These are phyloP conservation scores for Penicillium sumatraense DNA, from an alignment of 2,329 filamentous ascomycete species.

Conservation along the genomic window DNA sequence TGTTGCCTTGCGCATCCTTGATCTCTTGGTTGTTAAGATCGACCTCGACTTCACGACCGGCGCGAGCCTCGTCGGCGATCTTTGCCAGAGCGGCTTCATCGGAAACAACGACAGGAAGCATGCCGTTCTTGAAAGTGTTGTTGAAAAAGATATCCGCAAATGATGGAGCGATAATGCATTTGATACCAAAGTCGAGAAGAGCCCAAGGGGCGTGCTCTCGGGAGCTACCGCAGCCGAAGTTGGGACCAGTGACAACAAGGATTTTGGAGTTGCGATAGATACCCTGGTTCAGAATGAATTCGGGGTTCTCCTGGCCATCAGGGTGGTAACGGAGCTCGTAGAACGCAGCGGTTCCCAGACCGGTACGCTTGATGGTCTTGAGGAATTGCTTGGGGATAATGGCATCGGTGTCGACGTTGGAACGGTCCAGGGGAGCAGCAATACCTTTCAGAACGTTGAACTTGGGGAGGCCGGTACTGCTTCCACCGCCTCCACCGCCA, in stretches of 20 bases:
- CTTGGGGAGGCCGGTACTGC: slow-evolving; percentile 72
- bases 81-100: slow-evolving; percentile 68
- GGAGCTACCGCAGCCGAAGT: slow-evolving; percentile 93
- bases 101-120: slow-evolving; percentile 82
- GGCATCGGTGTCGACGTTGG: slow-evolving; percentile 97
- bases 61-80: slow-evolving; percentile 76
- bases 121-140: slow-evolving; percentile 99
- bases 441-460: slow-evolving; percentile 85
- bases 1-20: slow-evolving; percentile 73
- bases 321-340: slow-evolving; percentile 79
- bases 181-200: slow-evolving; percentile 93
- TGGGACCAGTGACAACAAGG: slow-evolving; percentile 85
- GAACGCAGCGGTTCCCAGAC: slow-evolving; percentile 87
- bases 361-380: slow-evolving; percentile 98
- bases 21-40: slow-evolving; percentile 85
- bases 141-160: slow-evolving; percentile 97
- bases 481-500: slow-evolving; percentile 33
- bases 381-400: slow-evolving; percentile 99
- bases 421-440: slow-evolving; percentile 81
- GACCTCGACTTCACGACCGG: slow-evolving; percentile 83
- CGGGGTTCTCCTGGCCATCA: slow-evolving; percentile 73
- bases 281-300: slow-evolving; percentile 89
- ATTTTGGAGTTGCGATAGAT: slow-evolving; percentile 86
- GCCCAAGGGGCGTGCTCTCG: slow-evolving; percentile 98
- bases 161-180: slow-evolving; percentile 86